Conservation (phyloP, 768 basidiomycete species). For the Tricholoma matsutake region DNA sequence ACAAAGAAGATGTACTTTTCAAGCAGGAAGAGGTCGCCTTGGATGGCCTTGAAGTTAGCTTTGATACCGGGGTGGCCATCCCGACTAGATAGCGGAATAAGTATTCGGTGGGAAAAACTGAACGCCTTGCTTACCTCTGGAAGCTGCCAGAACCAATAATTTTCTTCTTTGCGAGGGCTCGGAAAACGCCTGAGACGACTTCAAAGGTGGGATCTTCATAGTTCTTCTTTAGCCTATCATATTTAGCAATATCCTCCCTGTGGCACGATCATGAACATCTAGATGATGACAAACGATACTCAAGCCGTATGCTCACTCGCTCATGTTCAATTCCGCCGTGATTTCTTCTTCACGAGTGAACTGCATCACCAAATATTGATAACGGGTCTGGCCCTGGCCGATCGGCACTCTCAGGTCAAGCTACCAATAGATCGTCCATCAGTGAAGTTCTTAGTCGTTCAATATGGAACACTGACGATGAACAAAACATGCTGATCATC, state of each 20-base stretch:
- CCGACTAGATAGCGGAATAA: slow-evolving; percentile 46
- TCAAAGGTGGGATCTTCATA: slow-evolving; percentile 96
- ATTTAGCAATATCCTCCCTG: slow-evolving; percentile 74
- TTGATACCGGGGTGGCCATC: slow-evolving; percentile 94
- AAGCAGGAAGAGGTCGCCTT: slow-evolving; percentile 96
- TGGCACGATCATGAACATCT: neutral
- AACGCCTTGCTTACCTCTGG: slow-evolving; percentile 56
- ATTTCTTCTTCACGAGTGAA: slow-evolving; percentile 97
- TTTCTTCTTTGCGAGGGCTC: slow-evolving; percentile 86
- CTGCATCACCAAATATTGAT: slow-evolving; percentile 98
- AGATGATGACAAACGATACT: neutral
- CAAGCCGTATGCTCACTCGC: slow-evolving; percentile 58
- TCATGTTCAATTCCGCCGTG: slow-evolving; percentile 90
- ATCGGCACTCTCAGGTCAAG: slow-evolving; percentile 91
- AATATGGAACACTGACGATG: slow-evolving; percentile 58
- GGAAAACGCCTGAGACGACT: slow-evolving; percentile 92
- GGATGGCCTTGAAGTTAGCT: slow-evolving; percentile 93
- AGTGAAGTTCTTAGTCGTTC: neutral
- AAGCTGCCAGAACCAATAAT: slow-evolving; percentile 86
- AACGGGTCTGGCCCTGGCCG: slow-evolving; percentile 95
- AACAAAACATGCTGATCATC: slow-evolving; percentile 96
- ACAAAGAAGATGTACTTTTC: slow-evolving; percentile 99
- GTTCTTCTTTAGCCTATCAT: slow-evolving; percentile 85
- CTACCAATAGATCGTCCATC: slow-evolving; percentile 35
- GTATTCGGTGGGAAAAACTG: neutral